Percentiles rank a stretch among this genome's conserved stretches.
Conservation (phyloP, 495 filamentous ascomycete genomes). For the Tuber borchii region DNA sequence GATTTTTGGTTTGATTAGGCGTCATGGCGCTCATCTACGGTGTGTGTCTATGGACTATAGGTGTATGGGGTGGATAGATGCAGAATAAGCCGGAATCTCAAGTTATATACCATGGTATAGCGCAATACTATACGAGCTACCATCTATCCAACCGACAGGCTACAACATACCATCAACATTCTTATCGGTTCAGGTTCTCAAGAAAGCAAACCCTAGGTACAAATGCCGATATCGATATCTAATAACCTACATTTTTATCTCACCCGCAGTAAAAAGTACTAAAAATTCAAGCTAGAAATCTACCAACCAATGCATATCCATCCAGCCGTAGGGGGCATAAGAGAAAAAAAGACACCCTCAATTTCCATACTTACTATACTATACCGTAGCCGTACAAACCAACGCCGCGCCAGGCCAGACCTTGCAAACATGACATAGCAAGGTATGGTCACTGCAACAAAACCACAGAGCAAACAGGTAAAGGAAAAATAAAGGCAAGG, state of each 20-base stretch:
- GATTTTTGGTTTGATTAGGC: neutral
- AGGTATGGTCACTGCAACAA: neutral
- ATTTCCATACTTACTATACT: neutral
- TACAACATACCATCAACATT: neutral
- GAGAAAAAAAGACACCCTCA: neutral
- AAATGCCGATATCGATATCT: neutral
- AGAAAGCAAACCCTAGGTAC: neutral
- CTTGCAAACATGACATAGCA: neutral
- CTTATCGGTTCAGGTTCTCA: neutral
- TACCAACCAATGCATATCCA: slow-evolving; percentile 1
- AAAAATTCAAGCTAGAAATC: neutral
- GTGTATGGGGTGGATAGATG: neutral
- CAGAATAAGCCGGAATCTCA: neutral
- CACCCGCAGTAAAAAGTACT: neutral
- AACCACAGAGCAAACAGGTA: neutral
- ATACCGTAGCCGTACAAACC: neutral
- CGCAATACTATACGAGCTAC: neutral
- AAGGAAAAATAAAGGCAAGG: neutral
- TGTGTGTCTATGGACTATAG: neutral
- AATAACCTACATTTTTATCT: neutral
- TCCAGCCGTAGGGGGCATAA: neutral
- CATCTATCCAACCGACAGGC: neutral
- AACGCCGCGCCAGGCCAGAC: neutral
- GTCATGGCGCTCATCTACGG: neutral
- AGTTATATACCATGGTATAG: neutral